phyloP scores from a whole-genome alignment of 2,329 filamentous ascomycete genomes.

The Aspergillus versicolor region DNA sequence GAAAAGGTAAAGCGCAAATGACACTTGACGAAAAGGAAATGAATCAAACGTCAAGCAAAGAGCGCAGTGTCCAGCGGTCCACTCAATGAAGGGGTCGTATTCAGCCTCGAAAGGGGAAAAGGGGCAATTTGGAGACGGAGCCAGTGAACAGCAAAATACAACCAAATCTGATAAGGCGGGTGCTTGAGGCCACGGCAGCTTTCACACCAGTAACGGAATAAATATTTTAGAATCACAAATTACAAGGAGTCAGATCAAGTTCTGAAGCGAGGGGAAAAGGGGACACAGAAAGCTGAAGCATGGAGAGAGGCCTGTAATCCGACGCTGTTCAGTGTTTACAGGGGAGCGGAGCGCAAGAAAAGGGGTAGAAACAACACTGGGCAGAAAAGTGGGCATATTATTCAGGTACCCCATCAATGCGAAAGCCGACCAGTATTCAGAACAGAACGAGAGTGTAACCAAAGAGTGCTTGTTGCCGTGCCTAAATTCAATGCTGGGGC shows the following conservation, averaged over 20 bases:
- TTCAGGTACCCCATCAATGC: not conserved
- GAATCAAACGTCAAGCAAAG: conserved; percentile 23
- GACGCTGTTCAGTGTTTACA: not conserved
- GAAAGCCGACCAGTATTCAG: conserved; percentile 9
- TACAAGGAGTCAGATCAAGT: not conserved
- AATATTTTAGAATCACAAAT: not conserved
- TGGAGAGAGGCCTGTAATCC: not conserved
- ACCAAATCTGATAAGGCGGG: conserved; percentile 3
- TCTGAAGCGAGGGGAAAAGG: not conserved
- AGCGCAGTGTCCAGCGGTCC: conserved; percentile 34
- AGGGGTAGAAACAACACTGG: not conserved
- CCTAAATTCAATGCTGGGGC: not conserved
- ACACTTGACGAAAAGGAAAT: conserved; percentile 17
- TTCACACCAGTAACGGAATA: not conserved
- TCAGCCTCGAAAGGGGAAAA: conserved; percentile 24
- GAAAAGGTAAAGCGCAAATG: conserved; percentile 20
- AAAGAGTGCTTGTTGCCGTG: not conserved
- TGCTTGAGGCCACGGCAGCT: not conserved
- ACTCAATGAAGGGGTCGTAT: conserved; percentile 44
- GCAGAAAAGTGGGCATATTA: not conserved
- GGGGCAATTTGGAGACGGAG: conserved; percentile 10
- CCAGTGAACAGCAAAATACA: conserved; percentile 2
- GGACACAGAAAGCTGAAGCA: not conserved
- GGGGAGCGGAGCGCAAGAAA: not conserved
- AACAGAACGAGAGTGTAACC: not conserved